These are phyloP conservation scores for Triadica sebifera DNA, from an alignment of 345 rosid genomes.

Conservation along the genomic window DNA sequence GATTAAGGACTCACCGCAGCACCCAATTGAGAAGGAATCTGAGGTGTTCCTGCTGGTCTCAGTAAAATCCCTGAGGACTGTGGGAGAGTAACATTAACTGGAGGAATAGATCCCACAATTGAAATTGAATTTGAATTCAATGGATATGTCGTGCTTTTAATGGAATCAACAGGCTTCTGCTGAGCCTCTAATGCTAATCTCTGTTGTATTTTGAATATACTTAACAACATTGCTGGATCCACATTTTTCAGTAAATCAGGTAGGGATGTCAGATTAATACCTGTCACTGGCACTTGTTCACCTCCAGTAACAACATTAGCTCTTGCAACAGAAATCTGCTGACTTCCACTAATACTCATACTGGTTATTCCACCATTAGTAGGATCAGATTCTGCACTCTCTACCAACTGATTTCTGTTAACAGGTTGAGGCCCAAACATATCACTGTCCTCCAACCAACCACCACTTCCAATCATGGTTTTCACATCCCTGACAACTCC, in stretches of 20 bases:
- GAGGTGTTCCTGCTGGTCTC: constrained; percentile 44
- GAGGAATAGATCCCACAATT: constrained; percentile 37
- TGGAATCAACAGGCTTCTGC: constrained; percentile 35
- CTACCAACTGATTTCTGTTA: constrained; percentile 28
- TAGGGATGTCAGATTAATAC: constrained; percentile 27
- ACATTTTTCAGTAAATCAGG: constrained; percentile 63
- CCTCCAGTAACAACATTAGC: constrained; percentile 22
- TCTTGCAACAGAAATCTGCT: constrained; percentile 30
- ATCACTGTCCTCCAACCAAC: constrained; percentile 68
- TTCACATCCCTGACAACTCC: constrained; percentile 37
- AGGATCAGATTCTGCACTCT: constrained; percentile 36
- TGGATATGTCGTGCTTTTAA: constrained; percentile 39
- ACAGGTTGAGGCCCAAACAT: constrained; percentile 31
- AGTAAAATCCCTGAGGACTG: constrained; percentile 40
- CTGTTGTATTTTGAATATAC: constrained; percentile 67
- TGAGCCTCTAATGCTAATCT: constrained; percentile 46
- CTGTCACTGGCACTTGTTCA: constrained; percentile 12
- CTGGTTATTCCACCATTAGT: constrained; percentile 30
- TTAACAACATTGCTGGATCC: constrained; percentile 69
- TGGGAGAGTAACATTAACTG: constrained; percentile 32
- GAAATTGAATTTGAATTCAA: constrained; percentile 42
- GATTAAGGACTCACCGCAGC: constrained; percentile 44
- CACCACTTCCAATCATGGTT: constrained; percentile 47
- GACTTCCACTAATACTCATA: constrained; percentile 36
- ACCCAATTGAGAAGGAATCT: constrained; percentile 39